These are phyloP conservation scores for Tetrahymena thermophila DNA, from an alignment of 73 alveolate species.

Conservation along the genomic window DNA sequence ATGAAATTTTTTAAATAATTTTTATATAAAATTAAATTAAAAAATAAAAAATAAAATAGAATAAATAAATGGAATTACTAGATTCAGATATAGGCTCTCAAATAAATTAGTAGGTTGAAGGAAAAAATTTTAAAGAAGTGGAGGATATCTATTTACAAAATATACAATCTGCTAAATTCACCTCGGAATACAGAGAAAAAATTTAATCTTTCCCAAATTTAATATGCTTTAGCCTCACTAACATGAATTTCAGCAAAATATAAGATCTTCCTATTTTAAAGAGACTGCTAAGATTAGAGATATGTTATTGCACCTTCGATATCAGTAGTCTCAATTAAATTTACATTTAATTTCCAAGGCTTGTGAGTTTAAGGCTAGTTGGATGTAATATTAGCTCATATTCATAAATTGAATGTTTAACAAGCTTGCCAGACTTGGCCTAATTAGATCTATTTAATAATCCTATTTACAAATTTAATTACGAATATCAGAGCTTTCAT, in stretches of 20 bases:
- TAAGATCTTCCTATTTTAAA: background rate
- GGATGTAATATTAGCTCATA: background rate
- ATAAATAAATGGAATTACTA: background rate
- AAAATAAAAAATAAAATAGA: background rate
- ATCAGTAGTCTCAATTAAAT: background rate
- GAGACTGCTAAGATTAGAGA: background rate
- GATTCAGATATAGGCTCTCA: background rate
- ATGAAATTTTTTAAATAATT: background rate
- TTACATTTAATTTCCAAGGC: background rate
- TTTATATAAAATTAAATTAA: background rate
- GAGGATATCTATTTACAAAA: background rate
- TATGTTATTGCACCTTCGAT: background rate
- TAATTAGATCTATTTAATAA: background rate
- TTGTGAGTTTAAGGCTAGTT: background rate
- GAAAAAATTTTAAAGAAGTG: background rate
- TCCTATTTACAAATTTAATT: background rate
- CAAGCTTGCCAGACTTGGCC: background rate
- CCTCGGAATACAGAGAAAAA: background rate
- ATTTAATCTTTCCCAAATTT: background rate
- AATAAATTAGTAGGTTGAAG: background rate
- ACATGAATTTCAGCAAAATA: background rate
- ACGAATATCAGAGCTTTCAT: background rate
- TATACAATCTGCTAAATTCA: background rate
- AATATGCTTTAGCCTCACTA: background rate
- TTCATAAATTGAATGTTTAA: background rate